Conservation (phyloP, 495 filamentous ascomycete species). For the Annulohypoxylon moriforme region DNA sequence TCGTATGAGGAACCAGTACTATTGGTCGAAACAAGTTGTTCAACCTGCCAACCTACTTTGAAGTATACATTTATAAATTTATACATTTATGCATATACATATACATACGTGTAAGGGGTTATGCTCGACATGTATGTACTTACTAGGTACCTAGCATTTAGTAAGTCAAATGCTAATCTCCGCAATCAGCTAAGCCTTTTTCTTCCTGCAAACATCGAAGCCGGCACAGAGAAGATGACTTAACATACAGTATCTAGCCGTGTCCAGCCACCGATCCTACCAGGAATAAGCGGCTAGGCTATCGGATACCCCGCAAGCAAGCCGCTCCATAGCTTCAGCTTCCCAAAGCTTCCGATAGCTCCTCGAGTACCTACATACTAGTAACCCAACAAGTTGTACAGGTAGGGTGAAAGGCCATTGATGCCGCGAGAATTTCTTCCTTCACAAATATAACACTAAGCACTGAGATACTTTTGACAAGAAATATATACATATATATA, state of each 20-base stretch:
- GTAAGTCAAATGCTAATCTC: background rate
- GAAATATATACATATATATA: background rate
- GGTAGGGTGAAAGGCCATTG: background rate
- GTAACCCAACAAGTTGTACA: background rate
- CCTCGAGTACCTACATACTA: background rate
- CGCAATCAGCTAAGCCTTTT: background rate
- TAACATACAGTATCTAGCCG: background rate
- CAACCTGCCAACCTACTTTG: no score
- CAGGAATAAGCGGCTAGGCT: conserved; percentile 13
- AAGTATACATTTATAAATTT: no score
- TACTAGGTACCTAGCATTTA: background rate
- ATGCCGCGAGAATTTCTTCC: no score
- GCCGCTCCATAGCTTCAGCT: background rate
- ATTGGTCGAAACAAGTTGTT: no score
- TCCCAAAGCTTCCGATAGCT: background rate
- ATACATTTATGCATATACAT: no score
- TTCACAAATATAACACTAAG: no score
- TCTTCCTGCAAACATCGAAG: background rate
- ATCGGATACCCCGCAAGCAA: conserved; percentile 18
- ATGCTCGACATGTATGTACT: no score
- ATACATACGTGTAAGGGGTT: no score
- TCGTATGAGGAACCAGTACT: no score
- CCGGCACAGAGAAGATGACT: background rate
- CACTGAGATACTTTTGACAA: background rate
- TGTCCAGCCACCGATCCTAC: conserved; percentile 21